A percentile compares a stretch with the other conserved stretches of the same genome.
These are phyloP conservation scores for Vanrija humicola DNA, from an alignment of 1,284 basidiomycete species.

Conservation along the genomic window DNA sequence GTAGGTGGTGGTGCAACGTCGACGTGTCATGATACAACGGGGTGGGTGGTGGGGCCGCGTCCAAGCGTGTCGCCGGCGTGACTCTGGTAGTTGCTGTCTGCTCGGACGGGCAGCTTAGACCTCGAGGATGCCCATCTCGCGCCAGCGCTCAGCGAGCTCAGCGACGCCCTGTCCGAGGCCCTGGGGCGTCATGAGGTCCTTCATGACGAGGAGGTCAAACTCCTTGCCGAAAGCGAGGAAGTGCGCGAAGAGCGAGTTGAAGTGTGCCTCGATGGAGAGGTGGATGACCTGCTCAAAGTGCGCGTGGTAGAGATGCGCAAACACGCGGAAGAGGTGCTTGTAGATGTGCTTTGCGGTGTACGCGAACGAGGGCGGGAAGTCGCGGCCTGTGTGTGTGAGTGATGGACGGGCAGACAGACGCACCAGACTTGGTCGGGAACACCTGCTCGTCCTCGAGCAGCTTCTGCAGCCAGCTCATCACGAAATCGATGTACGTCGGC, in stretches of 20 bases:
- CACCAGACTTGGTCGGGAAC: constrained; percentile 93
- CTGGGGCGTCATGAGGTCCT: constrained; percentile 57
- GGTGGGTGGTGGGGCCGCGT: too few species aligned
- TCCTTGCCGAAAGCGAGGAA: constrained; percentile 80
- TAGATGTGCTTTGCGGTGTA: constrained; percentile 94
- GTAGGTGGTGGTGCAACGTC: too few species aligned
- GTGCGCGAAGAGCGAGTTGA: constrained; percentile 97
- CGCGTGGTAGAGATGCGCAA: constrained; percentile 95
- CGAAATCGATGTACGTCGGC: constrained; percentile 97
- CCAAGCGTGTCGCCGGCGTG: too few species aligned
- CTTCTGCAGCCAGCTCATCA: constrained; percentile 98
- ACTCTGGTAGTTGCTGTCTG: not conserved
- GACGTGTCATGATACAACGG: too few species aligned
- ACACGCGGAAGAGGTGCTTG: constrained; percentile 91
- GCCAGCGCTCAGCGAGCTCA: constrained; percentile 84
- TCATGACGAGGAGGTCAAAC: constrained; percentile 86
- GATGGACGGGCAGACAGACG: constrained; percentile 24
- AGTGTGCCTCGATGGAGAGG: constrained; percentile 90
- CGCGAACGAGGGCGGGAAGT: constrained; percentile 85
- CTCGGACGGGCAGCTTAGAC: constrained; percentile 13
- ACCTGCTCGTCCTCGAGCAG: constrained; percentile 85
- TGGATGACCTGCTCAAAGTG: constrained; percentile 90
- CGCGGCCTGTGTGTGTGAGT: constrained; percentile 59
- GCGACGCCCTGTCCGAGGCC: constrained; percentile 58
- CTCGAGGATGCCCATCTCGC: constrained; percentile 70